A percentile compares a stretch with the other conserved stretches of the same genome.
phyloP scores from a whole-genome alignment of 2,329 filamentous ascomycete genomes.

The Sclerotiophoma versabilis region DNA sequence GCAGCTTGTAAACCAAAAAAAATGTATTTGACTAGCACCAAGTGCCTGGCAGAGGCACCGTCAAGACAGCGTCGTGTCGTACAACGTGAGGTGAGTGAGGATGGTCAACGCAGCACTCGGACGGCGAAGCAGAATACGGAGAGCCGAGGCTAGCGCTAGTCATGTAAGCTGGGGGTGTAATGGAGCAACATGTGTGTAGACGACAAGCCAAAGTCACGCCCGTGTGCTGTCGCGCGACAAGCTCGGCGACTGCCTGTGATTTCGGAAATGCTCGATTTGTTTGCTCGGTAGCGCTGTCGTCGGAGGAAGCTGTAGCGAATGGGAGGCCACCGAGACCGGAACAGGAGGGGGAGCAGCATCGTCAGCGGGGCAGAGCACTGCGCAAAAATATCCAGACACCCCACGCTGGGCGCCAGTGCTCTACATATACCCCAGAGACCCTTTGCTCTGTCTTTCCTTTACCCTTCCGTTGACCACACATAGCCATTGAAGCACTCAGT shows the following conservation, averaged over 20 bases:
- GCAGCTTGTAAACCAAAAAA: background rate
- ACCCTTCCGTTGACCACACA: conserved; percentile 23
- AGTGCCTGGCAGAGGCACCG: background rate
- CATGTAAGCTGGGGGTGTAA: conserved; percentile 14
- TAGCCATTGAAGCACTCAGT: conserved; percentile 13
- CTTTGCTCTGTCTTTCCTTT: conserved; percentile 14
- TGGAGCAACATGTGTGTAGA: background rate
- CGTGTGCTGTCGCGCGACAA: background rate
- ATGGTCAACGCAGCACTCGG: conserved; percentile 1
- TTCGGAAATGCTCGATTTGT: background rate
- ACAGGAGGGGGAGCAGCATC: conserved; percentile 17
- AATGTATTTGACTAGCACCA: background rate
- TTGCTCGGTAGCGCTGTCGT: conserved; percentile 8
- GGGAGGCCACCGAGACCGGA: conserved; percentile 14
- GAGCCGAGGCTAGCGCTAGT: conserved; percentile 27
- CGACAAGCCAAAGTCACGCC: background rate
- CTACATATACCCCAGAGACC: conserved; percentile 28
- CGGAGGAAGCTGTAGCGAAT: conserved; percentile 17
- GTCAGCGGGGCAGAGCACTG: conserved; percentile 30
- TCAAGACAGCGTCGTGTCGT: background rate
- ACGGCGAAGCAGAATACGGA: conserved; percentile 2
- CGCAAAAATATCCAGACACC: conserved; percentile 31
- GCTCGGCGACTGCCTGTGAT: background rate
- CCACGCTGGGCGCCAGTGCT: conserved; percentile 25
- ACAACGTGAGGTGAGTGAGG: background rate